phyloP scores from a whole-genome alignment of 805 yeast species.

The Myxozyma nipponensis region DNA sequence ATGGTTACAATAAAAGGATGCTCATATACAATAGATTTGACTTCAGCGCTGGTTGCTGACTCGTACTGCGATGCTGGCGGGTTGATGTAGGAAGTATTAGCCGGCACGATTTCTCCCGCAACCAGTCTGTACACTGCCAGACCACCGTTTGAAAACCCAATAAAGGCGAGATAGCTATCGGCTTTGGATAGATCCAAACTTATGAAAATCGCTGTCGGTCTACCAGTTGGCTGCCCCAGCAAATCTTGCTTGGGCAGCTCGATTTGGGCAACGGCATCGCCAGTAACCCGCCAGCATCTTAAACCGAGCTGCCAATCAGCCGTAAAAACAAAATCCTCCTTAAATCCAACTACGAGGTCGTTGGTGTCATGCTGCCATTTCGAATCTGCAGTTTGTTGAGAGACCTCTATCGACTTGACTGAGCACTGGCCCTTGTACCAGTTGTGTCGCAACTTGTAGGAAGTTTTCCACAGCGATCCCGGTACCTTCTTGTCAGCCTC shows the following conservation, averaged over 20 bases:
- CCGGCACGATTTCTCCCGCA: background rate
- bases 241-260: slow-evolving; percentile 1
- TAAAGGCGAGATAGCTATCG: too few relatives aligned
- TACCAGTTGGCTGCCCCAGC: background rate
- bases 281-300: slow-evolving; percentile 14
- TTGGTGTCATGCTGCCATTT: background rate
- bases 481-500: background rate
- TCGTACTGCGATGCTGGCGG: too few relatives aligned
- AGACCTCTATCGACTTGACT: slow-evolving; percentile 10
- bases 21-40: slow-evolving; percentile 8
- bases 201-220: background rate
- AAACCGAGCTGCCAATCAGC: slow-evolving; percentile 11
- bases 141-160: slow-evolving; percentile 18
- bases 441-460: slow-evolving; percentile 14
- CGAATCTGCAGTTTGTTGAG: background rate
- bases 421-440: slow-evolving; percentile 25
- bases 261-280: slow-evolving; percentile 1
- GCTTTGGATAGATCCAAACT: too few relatives aligned
- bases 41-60: background rate
- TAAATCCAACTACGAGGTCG: slow-evolving; percentile 15
- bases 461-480: slow-evolving; percentile 23
- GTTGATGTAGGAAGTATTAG: slow-evolving; percentile 1
- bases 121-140: slow-evolving; percentile 8
- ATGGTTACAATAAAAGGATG: slow-evolving; percentile 17
- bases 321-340: slow-evolving; percentile 11